Conservation (phyloP, 2,329 filamentous ascomycete species). For the Penicillium polonicum region DNA sequence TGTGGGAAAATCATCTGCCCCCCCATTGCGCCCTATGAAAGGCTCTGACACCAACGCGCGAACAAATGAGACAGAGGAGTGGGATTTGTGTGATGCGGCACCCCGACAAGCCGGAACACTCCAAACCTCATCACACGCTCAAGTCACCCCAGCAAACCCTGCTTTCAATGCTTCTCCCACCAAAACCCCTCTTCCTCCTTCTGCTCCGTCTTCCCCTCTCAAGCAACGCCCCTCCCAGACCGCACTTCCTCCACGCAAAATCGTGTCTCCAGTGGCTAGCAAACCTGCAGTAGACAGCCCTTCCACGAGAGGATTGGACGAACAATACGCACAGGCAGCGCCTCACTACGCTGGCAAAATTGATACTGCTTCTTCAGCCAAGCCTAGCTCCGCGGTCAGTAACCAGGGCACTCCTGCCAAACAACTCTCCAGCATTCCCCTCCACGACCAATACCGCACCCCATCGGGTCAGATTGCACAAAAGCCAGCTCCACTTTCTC, state of each 20-base stretch:
- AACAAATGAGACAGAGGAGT: conserved; percentile 44
- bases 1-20: conserved; percentile 57
- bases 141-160: conserved; percentile 54
- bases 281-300: conserved; percentile 30
- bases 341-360: conserved; percentile 6
- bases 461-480: conserved; percentile 7
- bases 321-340: conserved; percentile 12
- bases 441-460: not conserved
- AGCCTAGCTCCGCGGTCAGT: not conserved
- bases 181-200: conserved; percentile 56
- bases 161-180: conserved; percentile 52
- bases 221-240: conserved; percentile 53
- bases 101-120: conserved; percentile 29
- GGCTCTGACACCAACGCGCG: conserved; percentile 78
- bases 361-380: not conserved
- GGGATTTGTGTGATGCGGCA: conserved; percentile 31
- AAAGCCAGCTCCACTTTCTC: conserved; percentile 9
- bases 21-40: conserved; percentile 71
- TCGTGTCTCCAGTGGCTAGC: conserved; percentile 45
- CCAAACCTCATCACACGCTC: conserved; percentile 53
- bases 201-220: conserved; percentile 52
- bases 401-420: not conserved
- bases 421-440: not conserved
- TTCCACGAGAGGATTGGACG: conserved; percentile 5
- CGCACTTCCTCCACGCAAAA: conserved; percentile 45